Conservation (phyloP, 352 stramenopile species). For the Globisporangium spinosum region DNA sequence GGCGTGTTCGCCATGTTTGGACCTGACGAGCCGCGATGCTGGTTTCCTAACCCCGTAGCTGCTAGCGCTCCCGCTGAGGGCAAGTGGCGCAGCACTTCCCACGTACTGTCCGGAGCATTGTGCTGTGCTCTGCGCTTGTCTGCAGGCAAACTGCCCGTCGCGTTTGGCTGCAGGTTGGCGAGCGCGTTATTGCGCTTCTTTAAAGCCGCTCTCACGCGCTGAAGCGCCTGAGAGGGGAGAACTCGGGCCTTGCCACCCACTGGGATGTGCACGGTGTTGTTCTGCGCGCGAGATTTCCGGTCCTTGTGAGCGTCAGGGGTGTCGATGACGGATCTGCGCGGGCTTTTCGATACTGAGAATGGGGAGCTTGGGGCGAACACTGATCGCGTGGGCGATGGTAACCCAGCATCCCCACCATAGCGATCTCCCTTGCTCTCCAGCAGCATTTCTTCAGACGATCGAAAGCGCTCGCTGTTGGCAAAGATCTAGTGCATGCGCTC, state of each 20-base stretch:
- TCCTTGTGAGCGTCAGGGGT: neutral
- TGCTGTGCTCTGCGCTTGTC: constrained; percentile 20
- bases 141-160: constrained; percentile 7
- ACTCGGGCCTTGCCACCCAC: constrained; percentile 35
- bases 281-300: neutral
- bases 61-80: neutral
- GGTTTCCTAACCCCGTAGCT: neutral
- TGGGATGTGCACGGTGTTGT: constrained; percentile 18
- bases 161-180: constrained; percentile 25
- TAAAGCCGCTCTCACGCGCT: constrained; percentile 26
- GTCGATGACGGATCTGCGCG: neutral
- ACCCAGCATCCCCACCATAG: neutral
- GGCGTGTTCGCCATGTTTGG: neutral
- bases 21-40: neutral
- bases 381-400: constrained; percentile 2
- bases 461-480: constrained; percentile 16
- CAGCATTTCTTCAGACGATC: constrained; percentile 9
- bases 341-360: neutral
- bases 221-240: constrained; percentile 26
- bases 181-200: constrained; percentile 31
- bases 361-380: neutral
- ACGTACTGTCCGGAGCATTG: constrained; percentile 19
- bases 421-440: neutral
- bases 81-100: constrained; percentile 21
- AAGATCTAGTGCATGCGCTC: constrained; percentile 17